Evolutionary conservation across 2,329 filamentous ascomycete species (phyloP), one percentile per base, ranked within the genome.

Genomic region (Paracamarosporium sp.): DNA sequence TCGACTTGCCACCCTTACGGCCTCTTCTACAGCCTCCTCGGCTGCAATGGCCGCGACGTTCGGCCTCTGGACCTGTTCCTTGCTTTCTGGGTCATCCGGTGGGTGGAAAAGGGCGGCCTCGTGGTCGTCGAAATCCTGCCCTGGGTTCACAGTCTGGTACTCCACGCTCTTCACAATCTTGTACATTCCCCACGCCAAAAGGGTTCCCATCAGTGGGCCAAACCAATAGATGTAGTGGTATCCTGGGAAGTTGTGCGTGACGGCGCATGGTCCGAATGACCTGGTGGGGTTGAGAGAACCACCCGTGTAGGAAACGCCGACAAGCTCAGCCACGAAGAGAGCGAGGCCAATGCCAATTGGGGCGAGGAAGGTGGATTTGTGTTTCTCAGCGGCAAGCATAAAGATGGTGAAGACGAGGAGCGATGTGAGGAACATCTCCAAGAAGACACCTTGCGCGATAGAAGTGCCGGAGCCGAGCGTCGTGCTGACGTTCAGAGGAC

Each of bases 301-400:
- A 8, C 79, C 79, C 0, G 79, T 81, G 62, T 73, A 81, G 60
- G 74, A 78, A 0, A 80, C 77, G 15, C 76, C 83, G 4, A 80
- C 76, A 48, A 86, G 60, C 56, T 86, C 81, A 0, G 80, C 79
- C 41, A 92, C 83, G 72, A 92, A 92, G 52, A 92, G 82, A 0
- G 89, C 81, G 2, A 91, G 75, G 1, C 90, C 90, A 64, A 93
- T 91, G 12, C 88, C 89, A 3, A 92, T 78, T 0, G 90, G 90
- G 0, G 90, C 90, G 1, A 92, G 77, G 69, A 83, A 91, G 0
- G 90, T 92, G 2, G 86, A 86, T 43, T 88, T 87, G 73, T 92
- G 89, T 77, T 92, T 92, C 71, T 91, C 88, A 4, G 86, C 85
- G 0, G 88, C 89, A 43, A 91, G 81, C 84, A 91, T 89, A 65